Evolutionary conservation across 345 rosid species (phyloP).

Genomic region (Citrus cavaleriei): DNA sequence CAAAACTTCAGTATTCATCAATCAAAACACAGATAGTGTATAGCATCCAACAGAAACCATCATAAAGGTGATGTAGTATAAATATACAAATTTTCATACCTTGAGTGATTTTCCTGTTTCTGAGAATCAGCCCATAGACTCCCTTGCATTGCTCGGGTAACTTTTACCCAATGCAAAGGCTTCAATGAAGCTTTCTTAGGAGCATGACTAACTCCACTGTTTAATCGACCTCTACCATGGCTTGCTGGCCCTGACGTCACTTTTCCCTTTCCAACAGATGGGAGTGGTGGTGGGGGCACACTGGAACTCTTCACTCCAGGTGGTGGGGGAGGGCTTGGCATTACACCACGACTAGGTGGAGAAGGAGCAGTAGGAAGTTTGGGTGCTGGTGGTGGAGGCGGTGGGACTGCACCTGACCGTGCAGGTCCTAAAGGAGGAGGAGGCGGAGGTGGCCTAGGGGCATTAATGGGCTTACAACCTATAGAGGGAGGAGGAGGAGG

Average conservation of each 20-base stretch:
- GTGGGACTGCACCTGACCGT: conserved; percentile 20
- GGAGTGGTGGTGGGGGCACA: conserved; percentile 79
- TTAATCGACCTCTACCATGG: conserved; percentile 59
- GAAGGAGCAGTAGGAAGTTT: conserved; percentile 56
- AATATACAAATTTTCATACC: conserved; percentile 38
- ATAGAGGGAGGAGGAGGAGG: conserved; percentile 33
- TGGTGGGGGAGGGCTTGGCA: conserved; percentile 46
- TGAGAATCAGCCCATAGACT: conserved; percentile 96
- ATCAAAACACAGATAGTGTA: not conserved
- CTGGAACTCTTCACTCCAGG: conserved; percentile 44
- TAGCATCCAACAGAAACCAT: conserved; percentile 3
- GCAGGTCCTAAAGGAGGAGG: conserved; percentile 31
- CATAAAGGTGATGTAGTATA: not conserved
- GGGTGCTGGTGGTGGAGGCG: conserved; percentile 57
- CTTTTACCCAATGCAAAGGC: conserved; percentile 97
- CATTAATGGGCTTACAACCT: conserved; percentile 7
- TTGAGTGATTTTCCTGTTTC: conserved; percentile 73
- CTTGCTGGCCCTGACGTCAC: conserved; percentile 31
- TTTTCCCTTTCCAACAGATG: conserved; percentile 63
- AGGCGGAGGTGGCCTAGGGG: conserved; percentile 34
- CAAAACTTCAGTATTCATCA: not conserved
- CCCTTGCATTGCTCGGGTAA: conserved; percentile 84
- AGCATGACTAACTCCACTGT: conserved; percentile 38
- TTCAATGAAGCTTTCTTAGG: conserved; percentile 71
- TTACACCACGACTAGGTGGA: conserved; percentile 25